Evolutionary conservation across 1,284 basidiomycete genomes (phyloP), one percentile per base, ranked within the genome.

Genomic region (Inonotus obliquus): DNA sequence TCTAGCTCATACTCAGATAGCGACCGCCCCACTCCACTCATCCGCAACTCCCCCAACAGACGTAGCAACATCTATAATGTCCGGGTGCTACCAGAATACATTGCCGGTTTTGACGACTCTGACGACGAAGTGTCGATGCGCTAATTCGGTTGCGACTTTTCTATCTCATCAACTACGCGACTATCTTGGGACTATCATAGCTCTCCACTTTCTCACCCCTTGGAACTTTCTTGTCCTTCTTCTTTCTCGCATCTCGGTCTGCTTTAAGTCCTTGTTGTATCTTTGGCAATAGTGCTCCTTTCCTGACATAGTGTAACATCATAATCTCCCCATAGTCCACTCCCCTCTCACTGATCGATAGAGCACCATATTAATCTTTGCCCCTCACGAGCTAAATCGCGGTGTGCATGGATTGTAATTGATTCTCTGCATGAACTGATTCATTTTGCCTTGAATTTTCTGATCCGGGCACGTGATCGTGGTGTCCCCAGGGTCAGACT

Each of bases 111-210:
- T 37, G 59, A 60, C 21, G 63, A 64, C 51, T 60, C 55, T 3
- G 63, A 64, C 41, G 63, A 64, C 32, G 63, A 64, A 38, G 63
- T 64, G 29, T 64, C 63, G 48, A 58, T 57, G 54, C 59, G 63
- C 38, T 64, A 23, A 61, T 21, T 27, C 19, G 41, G 27, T 23
- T 38, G 37, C 44, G 47, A 49, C 5, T 49, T 10, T 49, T 17
- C 27, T 21, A 44, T 27, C 1, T 4, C 25, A 11, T 57, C 32
- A 9, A 9, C 32, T 32, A 32, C n/a, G n/a, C n/a, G 32, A 21
- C 3, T 23, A 44, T 9, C 44, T 39, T n/a, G 21, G 21, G 41
- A 45, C 21, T 17, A 35, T 39, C 10, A 13, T 48, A 10, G n/a
- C 41, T 53, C 10, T 52, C 17, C 13, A 17, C 21, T 39, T 49